Evolutionary conservation across 805 yeast species (phyloP).

Genomic region (Candida adriatica): DNA sequence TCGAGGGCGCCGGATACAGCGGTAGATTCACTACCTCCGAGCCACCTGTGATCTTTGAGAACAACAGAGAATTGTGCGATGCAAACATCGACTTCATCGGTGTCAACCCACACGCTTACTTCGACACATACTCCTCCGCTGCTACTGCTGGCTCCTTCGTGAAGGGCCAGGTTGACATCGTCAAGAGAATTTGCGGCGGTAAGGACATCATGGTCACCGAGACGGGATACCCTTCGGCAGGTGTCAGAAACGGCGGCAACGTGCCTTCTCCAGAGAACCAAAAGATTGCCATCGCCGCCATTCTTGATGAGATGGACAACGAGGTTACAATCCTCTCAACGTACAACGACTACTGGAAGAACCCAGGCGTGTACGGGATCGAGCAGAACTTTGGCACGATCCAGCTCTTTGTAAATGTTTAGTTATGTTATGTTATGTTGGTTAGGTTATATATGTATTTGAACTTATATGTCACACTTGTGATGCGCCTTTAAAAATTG

Average conservation of each 20-base stretch:
- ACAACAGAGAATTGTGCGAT: slow-evolving; percentile 61
- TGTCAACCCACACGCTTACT: slow-evolving; percentile 82
- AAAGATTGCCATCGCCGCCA: slow-evolving; percentile 54
- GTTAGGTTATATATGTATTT: too few relatives aligned
- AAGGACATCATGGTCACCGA: slow-evolving; percentile 62
- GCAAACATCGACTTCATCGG: slow-evolving; percentile 77
- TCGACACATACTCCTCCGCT: slow-evolving; percentile 58
- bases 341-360: slow-evolving; percentile 83
- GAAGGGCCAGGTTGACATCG: slow-evolving; percentile 50
- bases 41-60: slow-evolving; percentile 71
- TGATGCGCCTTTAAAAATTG: too few relatives aligned
- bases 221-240: slow-evolving; percentile 84
- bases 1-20: slow-evolving; percentile 63
- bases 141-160: slow-evolving; percentile 66
- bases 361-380: slow-evolving; percentile 74
- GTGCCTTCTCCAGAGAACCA: slow-evolving; percentile 67
- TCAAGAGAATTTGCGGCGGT: slow-evolving; percentile 46
- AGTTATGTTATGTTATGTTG: too few relatives aligned
- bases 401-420: slow-evolving; percentile 18
- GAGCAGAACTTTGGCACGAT: slow-evolving; percentile 83
- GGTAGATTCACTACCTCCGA: slow-evolving; percentile 82
- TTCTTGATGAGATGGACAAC: slow-evolving; percentile 50
- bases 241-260: slow-evolving; percentile 64
- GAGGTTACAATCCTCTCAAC: slow-evolving; percentile 70
- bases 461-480: too few relatives aligned